Evolutionary conservation across 2,329 filamentous ascomycete species (phyloP).

Genomic region (Fusarium zealandicum): DNA sequence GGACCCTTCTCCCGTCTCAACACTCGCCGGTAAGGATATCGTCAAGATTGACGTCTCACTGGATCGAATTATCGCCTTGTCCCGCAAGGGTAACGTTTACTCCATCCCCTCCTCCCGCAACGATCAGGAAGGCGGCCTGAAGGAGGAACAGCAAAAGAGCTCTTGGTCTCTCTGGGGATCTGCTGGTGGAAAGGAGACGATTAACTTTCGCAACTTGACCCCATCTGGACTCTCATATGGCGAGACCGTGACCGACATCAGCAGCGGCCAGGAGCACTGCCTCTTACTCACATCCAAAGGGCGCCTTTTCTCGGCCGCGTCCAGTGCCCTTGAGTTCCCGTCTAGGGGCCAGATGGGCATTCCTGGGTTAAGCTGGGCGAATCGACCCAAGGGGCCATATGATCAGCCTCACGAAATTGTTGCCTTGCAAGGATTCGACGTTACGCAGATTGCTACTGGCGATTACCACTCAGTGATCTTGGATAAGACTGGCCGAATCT

Average conservation of each 20-base stretch:
- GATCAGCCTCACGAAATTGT: slow-evolving; percentile 84
- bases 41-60: slow-evolving; percentile 77
- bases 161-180: slow-evolving; percentile 77
- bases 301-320: slow-evolving; percentile 87
- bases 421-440: slow-evolving; percentile 73
- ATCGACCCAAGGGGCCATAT: slow-evolving; percentile 77
- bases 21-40: slow-evolving; percentile 83
- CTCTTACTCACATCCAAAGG: slow-evolving; percentile 85
- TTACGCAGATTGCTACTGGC: slow-evolving; percentile 79
- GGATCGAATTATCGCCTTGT: slow-evolving; percentile 83
- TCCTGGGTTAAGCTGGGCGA: slow-evolving; percentile 80
- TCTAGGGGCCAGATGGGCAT: slow-evolving; percentile 86
- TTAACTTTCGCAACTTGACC: slow-evolving; percentile 77
- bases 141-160: slow-evolving; percentile 60
- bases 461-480: slow-evolving; percentile 86
- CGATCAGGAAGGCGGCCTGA: slow-evolving; percentile 72
- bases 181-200: slow-evolving; percentile 42
- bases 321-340: slow-evolving; percentile 80
- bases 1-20: slow-evolving; percentile 69
- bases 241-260: slow-evolving; percentile 77
- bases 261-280: slow-evolving; percentile 83
- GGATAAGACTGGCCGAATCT: slow-evolving; percentile 78
- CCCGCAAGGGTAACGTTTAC: slow-evolving; percentile 78
- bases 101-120: slow-evolving; percentile 79
- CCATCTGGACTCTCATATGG: slow-evolving; percentile 69